These are phyloP conservation scores for Apophysomyces ossiformis DNA, from an alignment of 371 early-diverging fungal species.

Conservation along the genomic window DNA sequence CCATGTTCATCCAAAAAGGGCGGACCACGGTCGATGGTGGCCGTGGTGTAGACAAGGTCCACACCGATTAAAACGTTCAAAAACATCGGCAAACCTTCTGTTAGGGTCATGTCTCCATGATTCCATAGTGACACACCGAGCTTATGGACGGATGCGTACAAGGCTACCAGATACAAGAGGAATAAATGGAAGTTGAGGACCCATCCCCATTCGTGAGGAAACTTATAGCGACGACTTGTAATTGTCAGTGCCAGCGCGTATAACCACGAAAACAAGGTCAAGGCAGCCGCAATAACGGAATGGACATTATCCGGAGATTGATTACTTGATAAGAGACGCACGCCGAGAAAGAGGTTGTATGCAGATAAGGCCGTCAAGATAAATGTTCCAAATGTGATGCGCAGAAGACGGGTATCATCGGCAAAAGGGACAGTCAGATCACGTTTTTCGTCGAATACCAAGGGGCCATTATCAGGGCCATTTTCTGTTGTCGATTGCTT, in stretches of 20 bases:
- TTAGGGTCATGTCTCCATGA: not conserved
- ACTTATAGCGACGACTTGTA: conserved; percentile 16
- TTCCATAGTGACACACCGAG: too few relatives aligned
- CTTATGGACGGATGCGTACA: not conserved
- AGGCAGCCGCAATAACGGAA: not conserved
- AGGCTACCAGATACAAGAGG: conserved; percentile 10
- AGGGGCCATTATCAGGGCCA: too few relatives aligned
- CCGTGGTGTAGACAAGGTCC: conserved; percentile 25
- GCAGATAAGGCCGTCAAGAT: conserved; percentile 5
- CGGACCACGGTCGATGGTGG: conserved; percentile 25
- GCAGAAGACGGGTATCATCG: conserved; percentile 19
- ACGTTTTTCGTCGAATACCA: conserved; percentile 6
- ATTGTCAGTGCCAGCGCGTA: conserved; percentile 20
- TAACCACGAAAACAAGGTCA: conserved; percentile 21
- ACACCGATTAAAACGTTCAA: conserved; percentile 11
- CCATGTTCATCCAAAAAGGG: conserved; percentile 24
- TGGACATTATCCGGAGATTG: not conserved
- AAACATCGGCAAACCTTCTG: not conserved
- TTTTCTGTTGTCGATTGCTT: not conserved
- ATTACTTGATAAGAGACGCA: not conserved
- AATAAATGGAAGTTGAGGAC: conserved; percentile 31
- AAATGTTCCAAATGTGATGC: conserved; percentile 21
- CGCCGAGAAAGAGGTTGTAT: conserved; percentile 10
- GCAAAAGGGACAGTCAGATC: conserved; percentile 20
- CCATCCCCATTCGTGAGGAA: conserved; percentile 34